A percentile compares a stretch with the other conserved stretches of the same genome.
phyloP scores from a whole-genome alignment of 169 alveolate species.

The Plasmodium vivax region DNA sequence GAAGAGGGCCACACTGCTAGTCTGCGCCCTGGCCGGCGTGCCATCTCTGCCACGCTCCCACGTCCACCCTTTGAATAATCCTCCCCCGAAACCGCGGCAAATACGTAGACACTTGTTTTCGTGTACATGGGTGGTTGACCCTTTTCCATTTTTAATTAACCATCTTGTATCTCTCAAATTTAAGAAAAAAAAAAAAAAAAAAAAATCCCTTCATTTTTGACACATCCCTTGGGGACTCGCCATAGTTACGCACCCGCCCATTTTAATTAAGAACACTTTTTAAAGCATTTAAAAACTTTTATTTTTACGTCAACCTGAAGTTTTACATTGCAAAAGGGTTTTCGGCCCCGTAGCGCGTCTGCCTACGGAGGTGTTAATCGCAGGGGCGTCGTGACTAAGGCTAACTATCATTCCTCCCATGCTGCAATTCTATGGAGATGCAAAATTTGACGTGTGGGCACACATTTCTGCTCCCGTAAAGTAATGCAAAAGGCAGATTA shows the following conservation, averaged over 20 bases:
- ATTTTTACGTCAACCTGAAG: neutral
- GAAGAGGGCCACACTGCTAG: neutral
- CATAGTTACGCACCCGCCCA: neutral
- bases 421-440: neutral
- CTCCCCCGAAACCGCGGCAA: neutral
- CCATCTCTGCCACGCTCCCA: neutral
- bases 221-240: neutral
- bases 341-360: neutral
- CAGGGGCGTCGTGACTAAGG: neutral
- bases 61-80: neutral
- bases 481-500: neutral
- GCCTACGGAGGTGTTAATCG: neutral
- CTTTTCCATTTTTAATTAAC: conserved; percentile 3
- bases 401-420: neutral
- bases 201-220: neutral
- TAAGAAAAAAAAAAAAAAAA: neutral
- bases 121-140: neutral
- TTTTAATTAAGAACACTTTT: neutral
- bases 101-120: neutral
- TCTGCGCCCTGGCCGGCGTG: neutral
- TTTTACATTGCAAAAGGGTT: neutral
- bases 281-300: neutral
- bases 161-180: neutral
- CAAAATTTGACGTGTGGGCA: neutral
- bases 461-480: neutral